Base-by-base conservation (phyloP, 805 yeast species). In the Priceomyces melissophilus region DNA sequence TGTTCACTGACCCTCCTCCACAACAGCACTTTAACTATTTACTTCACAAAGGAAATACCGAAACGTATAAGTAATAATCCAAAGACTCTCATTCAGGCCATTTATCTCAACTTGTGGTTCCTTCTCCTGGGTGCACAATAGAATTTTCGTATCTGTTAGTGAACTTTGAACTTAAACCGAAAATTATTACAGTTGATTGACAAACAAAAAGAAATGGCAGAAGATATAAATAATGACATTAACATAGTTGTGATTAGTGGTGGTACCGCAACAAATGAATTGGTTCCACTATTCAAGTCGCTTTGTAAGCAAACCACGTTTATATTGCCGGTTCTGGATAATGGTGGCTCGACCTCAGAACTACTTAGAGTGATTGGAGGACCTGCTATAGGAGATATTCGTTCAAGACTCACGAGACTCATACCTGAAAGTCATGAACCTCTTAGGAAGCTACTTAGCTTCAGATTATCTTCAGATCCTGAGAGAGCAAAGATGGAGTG, bases 331-430 rank as follows among this genome's bases (percentile, higher is more conserved):
- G 78, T 90, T 11, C 80, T 87, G 36, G 98, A 90, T 59, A 90
- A 90, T 56, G 98, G 98, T 12, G 97, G 97, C 0, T 89, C 96
- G 2, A 87, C 96, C 0, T 83, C 95, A 20, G 97, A 90, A 61
- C 76, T 90, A 16, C 71, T 89, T 4, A 65, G 96, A 10, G 87
- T 88, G 1, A 70, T 90, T 12, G 96, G 96, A 2, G 97, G 98
- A 0, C 96, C 96, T 2, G 96, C 97, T 0, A 87, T 90, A 40
- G 98, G 98, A 2, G 98, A 90, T 57, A 73, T 90, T 2, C 67
- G 97, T 37, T 87, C 96, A 0, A 62, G 98, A 41, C 71, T 89
- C 23, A 85, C 88, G 0, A 64, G 90, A 40, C 63, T 90, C 43
- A 82, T 87, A 28, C 84, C 88, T 1, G 75, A 72, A 26, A 65